Conservation (phyloP, 345 rosid species). For the Ceriops tagal region DNA sequence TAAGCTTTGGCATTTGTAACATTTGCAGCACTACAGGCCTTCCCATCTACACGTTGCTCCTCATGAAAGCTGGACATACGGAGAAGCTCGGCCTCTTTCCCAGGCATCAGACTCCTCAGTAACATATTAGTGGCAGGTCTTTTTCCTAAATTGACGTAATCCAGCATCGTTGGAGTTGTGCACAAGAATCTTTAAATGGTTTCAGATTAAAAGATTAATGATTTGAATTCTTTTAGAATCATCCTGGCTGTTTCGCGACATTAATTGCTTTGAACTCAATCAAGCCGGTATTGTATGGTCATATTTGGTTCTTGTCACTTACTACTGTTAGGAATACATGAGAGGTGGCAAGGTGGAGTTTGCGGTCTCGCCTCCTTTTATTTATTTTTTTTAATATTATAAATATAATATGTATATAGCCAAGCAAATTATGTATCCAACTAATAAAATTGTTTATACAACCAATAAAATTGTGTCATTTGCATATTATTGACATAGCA, state of each 20-base stretch:
- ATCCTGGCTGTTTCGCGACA: conserved; percentile 20
- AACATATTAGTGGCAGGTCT: conserved; percentile 27
- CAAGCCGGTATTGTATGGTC: conserved; percentile 20
- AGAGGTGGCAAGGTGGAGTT: too few relatives aligned
- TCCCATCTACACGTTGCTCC: conserved; percentile 71
- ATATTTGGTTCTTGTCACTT: conserved; percentile 13
- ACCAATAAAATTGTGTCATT: too few relatives aligned
- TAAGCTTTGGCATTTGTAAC: neutral
- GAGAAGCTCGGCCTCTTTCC: conserved; percentile 60
- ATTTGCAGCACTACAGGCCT: conserved; percentile 64
- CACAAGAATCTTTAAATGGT: too few relatives aligned
- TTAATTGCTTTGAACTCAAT: conserved; percentile 14
- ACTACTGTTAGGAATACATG: too few relatives aligned
- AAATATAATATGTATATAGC: too few relatives aligned
- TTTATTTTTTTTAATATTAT: too few relatives aligned
- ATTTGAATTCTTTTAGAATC: conserved; percentile 12
- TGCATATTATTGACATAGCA: too few relatives aligned
- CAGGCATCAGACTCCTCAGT: conserved; percentile 34
- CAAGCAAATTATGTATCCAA: too few relatives aligned
- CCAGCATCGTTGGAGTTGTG: conserved; percentile 26
- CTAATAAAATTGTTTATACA: too few relatives aligned
- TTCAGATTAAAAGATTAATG: neutral
- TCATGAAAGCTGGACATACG: conserved; percentile 82
- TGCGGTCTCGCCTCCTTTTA: too few relatives aligned
- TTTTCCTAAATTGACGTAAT: conserved; percentile 27